A percentile compares a stretch with the other conserved stretches of the same genome.
These are phyloP conservation scores for Hypholoma fasciculare DNA, from an alignment of 768 basidiomycete species.

Conservation along the genomic window DNA sequence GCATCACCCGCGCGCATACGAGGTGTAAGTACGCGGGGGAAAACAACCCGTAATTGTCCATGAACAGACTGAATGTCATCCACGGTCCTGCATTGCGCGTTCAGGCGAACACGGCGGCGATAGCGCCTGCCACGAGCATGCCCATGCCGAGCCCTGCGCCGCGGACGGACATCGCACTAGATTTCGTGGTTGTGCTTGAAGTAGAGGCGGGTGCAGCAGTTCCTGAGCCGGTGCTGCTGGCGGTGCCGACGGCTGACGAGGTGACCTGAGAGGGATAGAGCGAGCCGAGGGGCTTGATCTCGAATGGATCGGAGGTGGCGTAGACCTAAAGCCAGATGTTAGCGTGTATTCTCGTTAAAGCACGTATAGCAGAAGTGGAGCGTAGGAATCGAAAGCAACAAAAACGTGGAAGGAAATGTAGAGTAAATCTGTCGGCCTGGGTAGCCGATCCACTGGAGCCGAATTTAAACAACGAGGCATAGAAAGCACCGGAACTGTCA, in stretches of 20 bases:
- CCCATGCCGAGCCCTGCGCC: not conserved
- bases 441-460: too few relatives aligned
- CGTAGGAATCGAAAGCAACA: too few relatives aligned
- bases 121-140: not conserved
- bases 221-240: constrained; percentile 16
- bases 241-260: constrained; percentile 21
- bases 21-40: too few relatives aligned
- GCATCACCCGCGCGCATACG: too few relatives aligned
- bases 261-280: constrained; percentile 46
- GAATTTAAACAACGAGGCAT: too few relatives aligned
- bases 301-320: constrained; percentile 54
- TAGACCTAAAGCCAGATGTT: constrained; percentile 43
- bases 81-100: too few relatives aligned
- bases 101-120: not conserved
- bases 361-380: not conserved
- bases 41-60: too few relatives aligned
- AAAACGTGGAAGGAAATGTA: too few relatives aligned
- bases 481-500: too few relatives aligned
- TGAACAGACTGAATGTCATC: too few relatives aligned
- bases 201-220: not conserved
- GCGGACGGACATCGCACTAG: not conserved
- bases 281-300: constrained; percentile 58
- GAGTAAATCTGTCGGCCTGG: too few relatives aligned
- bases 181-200: not conserved
- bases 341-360: not conserved